Conservation (phyloP, 2,329 filamentous ascomycete species). For the Penicillium sp. region DNA sequence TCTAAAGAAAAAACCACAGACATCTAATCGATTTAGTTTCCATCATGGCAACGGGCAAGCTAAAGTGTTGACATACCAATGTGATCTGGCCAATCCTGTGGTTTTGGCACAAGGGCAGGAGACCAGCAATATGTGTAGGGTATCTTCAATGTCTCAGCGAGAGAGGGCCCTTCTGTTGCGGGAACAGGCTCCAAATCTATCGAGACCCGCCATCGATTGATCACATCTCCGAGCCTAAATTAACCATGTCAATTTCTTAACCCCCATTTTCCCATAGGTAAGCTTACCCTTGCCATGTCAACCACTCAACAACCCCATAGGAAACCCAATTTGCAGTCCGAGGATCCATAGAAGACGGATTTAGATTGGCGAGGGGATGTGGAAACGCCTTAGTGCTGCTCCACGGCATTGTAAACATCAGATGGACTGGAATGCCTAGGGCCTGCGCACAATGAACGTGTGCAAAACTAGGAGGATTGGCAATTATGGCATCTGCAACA, state of each 20-base stretch:
- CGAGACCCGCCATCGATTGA: constrained; percentile 44
- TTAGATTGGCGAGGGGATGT: constrained; percentile 52
- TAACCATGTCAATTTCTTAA: background rate
- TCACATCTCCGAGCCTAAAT: constrained; percentile 43
- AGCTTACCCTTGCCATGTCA: constrained; percentile 51
- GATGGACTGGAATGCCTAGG: constrained; percentile 50
- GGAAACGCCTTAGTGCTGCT: constrained; percentile 45
- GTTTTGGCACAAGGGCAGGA: constrained; percentile 41
- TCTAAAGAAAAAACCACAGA: constrained; percentile 50
- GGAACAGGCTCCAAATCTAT: constrained; percentile 44
- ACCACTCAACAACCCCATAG: constrained; percentile 48
- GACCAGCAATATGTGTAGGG: constrained; percentile 50
- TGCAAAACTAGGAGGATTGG: constrained; percentile 53
- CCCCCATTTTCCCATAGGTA: no score
- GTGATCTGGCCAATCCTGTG: constrained; percentile 40
- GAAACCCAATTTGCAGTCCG: constrained; percentile 41
- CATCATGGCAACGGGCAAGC: background rate
- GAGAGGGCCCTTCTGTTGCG: constrained; percentile 35
- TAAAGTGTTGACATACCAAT: constrained; percentile 27
- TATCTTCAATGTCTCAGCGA: constrained; percentile 38
- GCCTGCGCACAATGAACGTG: constrained; percentile 45
- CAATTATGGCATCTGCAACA: constrained; percentile 55
- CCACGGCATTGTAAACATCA: constrained; percentile 56
- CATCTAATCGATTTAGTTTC: constrained; percentile 17
- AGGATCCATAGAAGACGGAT: constrained; percentile 19